Evolutionary conservation across 2,329 filamentous ascomycete species (phyloP), one percentile per base, ranked within the genome.

Genomic region (Colletotrichum nymphaeae): DNA sequence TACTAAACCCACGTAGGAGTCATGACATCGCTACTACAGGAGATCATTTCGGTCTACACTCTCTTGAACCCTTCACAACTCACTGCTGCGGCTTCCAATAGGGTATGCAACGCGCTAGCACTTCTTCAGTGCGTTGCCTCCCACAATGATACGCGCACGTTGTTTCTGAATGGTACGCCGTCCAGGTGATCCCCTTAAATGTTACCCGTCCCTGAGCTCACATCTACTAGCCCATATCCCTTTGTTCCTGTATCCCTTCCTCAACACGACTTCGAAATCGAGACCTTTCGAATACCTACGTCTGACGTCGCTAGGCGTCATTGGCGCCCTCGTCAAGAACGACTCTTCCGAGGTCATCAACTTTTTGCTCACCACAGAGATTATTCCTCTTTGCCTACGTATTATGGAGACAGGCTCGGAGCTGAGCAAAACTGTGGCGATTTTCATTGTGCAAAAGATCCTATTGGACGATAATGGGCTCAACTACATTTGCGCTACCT

Each of bases 321-420:
- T 99, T 77, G 97, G 97, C 70, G 97, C 97, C 1, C 88, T 99
- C 58, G 97, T 99, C 73, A 99, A 99, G 89, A 99, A 99, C 80
- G 97, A 99, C 85, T 98, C 95, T 3, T 96, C 94, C 22, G 97
- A 98, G 80, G 97, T 98, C 73, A 99, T 99, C 87, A 98, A 98
- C 87, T 99, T 99, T 82, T 92, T 99, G 67, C 89, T 99, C 62
- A 98, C 97, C 1, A 99, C 97, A 35, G 97, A 99, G 85, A 99
- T 99, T 77, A 99, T 99, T 72, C 97, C 97, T 11, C 90, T 99
- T 14, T 99, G 97, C 83, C 92, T 99, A 57, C 93, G 97, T 74
- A 99, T 99, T 80, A 99, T 99, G 97, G 97, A 99, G 86, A 99
- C 97, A 0, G 97, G 97, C 63, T 98, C 95, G 0, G 97, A 99